A percentile compares a stretch with the other conserved stretches of the same genome.
These are phyloP conservation scores for Rhizophagus clarus DNA, from an alignment of 192 early-diverging fungal genomes.

Conservation along the genomic window DNA sequence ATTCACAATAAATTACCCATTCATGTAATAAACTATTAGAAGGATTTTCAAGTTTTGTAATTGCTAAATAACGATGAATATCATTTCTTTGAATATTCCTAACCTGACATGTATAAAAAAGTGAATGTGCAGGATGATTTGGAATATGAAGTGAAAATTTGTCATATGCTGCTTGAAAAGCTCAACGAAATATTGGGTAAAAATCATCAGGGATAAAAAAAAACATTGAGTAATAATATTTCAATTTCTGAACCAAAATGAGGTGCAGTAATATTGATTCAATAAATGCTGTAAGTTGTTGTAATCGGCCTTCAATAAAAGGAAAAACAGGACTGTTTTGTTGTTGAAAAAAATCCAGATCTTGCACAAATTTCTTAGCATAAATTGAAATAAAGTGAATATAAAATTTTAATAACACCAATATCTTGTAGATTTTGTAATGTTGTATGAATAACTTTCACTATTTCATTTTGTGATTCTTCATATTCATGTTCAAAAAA, in stretches of 20 bases:
- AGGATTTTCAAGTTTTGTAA: too few relatives aligned
- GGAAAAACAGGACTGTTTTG: slow-evolving; percentile 4
- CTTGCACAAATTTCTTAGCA: slow-evolving; percentile 1
- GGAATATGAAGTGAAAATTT: slow-evolving; percentile 6
- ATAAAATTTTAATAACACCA: slow-evolving; percentile 9
- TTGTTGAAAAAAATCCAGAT: too few relatives aligned
- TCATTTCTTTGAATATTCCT: too few relatives aligned
- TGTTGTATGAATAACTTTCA: neutral
- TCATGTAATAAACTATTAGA: too few relatives aligned
- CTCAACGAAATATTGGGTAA: neutral
- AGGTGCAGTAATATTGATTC: neutral
- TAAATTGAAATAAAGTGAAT: slow-evolving; percentile 7
- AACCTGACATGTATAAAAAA: neutral
- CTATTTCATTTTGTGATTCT: neutral
- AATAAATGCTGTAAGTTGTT: slow-evolving; percentile 16
- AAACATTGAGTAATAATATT: neutral
- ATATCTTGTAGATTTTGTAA: neutral
- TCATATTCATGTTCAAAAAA: slow-evolving; percentile 1
- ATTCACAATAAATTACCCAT: too few relatives aligned
- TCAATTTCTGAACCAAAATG: slow-evolving; percentile 1
- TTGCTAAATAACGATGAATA: too few relatives aligned
- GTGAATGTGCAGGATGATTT: neutral
- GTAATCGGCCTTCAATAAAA: neutral
- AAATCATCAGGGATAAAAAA: neutral
- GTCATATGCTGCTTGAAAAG: neutral